Evolutionary conservation across 345 rosid species (phyloP).

Genomic region (Camelina neglecta): DNA sequence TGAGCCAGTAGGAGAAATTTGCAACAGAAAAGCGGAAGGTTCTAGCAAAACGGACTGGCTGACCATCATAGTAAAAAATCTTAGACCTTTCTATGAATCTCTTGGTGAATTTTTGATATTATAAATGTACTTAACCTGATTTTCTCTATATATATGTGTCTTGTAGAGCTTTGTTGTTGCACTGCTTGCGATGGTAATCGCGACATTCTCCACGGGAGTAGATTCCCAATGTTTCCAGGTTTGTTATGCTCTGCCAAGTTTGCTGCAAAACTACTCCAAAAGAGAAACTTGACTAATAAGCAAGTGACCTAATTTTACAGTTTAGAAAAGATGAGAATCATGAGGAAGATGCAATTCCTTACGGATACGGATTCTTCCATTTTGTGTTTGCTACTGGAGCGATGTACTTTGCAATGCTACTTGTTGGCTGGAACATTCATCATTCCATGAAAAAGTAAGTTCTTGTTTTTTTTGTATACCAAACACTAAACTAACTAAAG

Average conservation of each 20-base stretch:
- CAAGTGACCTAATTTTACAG: constrained; percentile 34
- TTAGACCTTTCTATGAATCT: background rate
- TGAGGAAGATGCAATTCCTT: constrained; percentile 72
- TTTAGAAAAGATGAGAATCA: constrained; percentile 56
- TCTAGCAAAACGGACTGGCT: constrained; percentile 89
- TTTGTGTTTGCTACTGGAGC: constrained; percentile 95
- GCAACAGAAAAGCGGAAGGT: constrained; percentile 83
- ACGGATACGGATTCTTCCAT: constrained; percentile 97
- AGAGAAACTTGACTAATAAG: constrained; percentile 46
- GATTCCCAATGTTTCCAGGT: constrained; percentile 98
- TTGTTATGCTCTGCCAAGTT: constrained; percentile 24
- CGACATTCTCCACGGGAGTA: constrained; percentile 94
- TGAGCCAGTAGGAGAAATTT: constrained; percentile 86
- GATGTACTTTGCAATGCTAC: constrained; percentile 93
- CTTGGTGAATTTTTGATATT: background rate
- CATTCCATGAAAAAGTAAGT: constrained; percentile 75
- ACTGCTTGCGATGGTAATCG: constrained; percentile 80
- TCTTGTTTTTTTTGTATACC: background rate
- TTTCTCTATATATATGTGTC: background rate
- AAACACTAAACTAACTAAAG: background rate
- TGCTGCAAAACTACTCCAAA: background rate
- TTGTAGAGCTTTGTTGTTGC: constrained; percentile 88
- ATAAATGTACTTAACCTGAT: background rate
- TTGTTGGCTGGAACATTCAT: constrained; percentile 93
- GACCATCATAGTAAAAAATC: constrained; percentile 70